A percentile compares a stretch with the other conserved stretches of the same genome.
These are phyloP conservation scores for Emericellopsis terricola DNA, from an alignment of 495 filamentous ascomycete species.

Conservation along the genomic window DNA sequence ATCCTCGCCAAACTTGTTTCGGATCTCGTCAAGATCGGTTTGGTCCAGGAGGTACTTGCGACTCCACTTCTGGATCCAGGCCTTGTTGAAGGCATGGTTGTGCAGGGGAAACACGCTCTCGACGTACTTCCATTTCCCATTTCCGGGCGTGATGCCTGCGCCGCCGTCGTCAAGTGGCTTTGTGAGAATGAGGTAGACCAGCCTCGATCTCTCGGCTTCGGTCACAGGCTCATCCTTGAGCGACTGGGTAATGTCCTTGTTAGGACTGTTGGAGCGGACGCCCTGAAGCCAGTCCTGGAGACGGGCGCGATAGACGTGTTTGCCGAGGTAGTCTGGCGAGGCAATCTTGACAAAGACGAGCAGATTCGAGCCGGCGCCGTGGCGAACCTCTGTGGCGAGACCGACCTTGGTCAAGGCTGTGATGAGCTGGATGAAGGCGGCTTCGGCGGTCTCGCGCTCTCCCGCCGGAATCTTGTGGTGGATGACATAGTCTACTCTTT, in stretches of 20 bases:
- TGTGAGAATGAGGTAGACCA: conserved; percentile 77
- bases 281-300: conserved; percentile 95
- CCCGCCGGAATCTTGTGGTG: conserved; percentile 50
- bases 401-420: conserved; percentile 53
- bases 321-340: conserved; percentile 40
- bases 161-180: conserved; percentile 66
- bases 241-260: conserved; percentile 46
- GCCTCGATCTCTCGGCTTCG: conserved; percentile 74
- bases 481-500: conserved; percentile 83
- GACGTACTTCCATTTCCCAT: conserved; percentile 74
- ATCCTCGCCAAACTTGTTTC: conserved; percentile 82
- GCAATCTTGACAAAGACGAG: conserved; percentile 70
- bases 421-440: conserved; percentile 59
- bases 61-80: conserved; percentile 82
- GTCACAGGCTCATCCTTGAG: conserved; percentile 52
- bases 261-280: conserved; percentile 61
- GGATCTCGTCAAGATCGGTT: conserved; percentile 65
- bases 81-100: conserved; percentile 69
- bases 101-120: conserved; percentile 77
- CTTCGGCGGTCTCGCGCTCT: conserved; percentile 51
- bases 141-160: conserved; percentile 69
- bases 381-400: conserved; percentile 68
- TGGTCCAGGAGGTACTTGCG: conserved; percentile 59
- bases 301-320: conserved; percentile 50
- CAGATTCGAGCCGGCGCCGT: conserved; percentile 57